Base-by-base conservation (phyloP, 495 filamentous ascomycete genomes). In the Pseudevernia furfuracea region DNA sequence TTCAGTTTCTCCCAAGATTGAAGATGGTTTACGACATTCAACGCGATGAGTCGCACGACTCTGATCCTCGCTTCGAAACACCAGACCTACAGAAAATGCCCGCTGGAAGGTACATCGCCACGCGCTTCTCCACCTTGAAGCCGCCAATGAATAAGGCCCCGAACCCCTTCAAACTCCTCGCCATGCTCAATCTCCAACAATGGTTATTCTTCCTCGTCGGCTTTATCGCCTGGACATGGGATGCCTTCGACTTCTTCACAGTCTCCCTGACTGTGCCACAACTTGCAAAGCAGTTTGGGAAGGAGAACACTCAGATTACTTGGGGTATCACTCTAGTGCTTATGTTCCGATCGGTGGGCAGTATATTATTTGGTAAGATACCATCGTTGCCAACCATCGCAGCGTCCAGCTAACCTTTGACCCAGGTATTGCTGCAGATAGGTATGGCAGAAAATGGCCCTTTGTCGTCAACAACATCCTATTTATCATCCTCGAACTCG, bases 201-300 rank as follows among this genome's bases (percentile, higher is more conserved):
- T 96, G 92, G 92, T 79, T 91, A 28, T 93, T 93, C 74, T 95
- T 96, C 74, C 71, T 81, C 39, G 84, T 85, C 68, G 68, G 75
- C 65, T 73, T 77, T 65, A 66, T 80, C 23, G 89, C 82, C 15
- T 92, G 89, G 89, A 84, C 86, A 1, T 93, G 90, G 88, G 90
- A 96, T 72, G 84, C 90, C 19, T 92, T 94, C 66, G 91, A 96
- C 71, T 96, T 96, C 79, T 96, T 96, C 79, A 92, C 89, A 66
- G 89, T 94, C 68, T 90, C 87, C 10, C 73, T 96, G 62, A 91
- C 89, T 0, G 84, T 90, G 28, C 74, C 75, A 8, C 74, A 90
- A 38, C 79, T 96, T 36, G 85, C 89, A 34, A 74, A 84, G 67
- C 73, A 76, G 3, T 96, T 94, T 68, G 80, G 78, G 63, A 84